Conservation (phyloP, 306 rosid species). For the Begonia peltatifolia region DNA sequence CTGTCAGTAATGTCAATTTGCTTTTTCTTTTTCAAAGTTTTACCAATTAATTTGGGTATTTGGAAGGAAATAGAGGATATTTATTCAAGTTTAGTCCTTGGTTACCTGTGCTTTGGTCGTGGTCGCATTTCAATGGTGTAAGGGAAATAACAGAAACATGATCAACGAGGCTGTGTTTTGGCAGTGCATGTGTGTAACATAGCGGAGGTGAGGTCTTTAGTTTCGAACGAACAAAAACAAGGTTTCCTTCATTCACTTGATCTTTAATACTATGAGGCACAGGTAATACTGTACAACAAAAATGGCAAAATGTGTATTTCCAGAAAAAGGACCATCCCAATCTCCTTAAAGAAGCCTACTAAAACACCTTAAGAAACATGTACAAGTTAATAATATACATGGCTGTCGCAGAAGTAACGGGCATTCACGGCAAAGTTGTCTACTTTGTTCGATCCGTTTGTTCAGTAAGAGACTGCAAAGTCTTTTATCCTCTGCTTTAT, state of each 20-base stretch:
- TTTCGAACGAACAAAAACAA: too few species aligned
- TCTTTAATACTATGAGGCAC: too few species aligned
- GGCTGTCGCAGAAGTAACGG: too few species aligned
- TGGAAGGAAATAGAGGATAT: too few species aligned
- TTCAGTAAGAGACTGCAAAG: slow-evolving; percentile 25
- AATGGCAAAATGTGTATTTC: too few species aligned
- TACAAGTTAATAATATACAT: too few species aligned
- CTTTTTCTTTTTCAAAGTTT: not conserved
- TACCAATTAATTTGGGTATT: not conserved
- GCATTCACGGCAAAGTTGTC: too few species aligned
- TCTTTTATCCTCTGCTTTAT: slow-evolving; percentile 62
- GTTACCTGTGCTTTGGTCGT: not conserved
- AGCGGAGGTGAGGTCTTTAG: not conserved
- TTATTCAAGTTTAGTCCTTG: not conserved
- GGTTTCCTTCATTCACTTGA: too few species aligned
- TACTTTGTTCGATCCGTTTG: slow-evolving; percentile 16
- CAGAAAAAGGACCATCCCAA: too few species aligned
- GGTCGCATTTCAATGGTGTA: not conserved
- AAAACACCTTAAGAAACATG: too few species aligned
- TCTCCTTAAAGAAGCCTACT: too few species aligned
- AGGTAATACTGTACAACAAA: too few species aligned
- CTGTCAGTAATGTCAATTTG: slow-evolving; percentile 20
- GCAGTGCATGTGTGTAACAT: not conserved
- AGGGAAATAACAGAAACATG: not conserved
- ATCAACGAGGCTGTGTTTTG: not conserved